phyloP scores from a whole-genome alignment of 2,329 filamentous ascomycete genomes.

The Annulohypoxylon truncatum region DNA sequence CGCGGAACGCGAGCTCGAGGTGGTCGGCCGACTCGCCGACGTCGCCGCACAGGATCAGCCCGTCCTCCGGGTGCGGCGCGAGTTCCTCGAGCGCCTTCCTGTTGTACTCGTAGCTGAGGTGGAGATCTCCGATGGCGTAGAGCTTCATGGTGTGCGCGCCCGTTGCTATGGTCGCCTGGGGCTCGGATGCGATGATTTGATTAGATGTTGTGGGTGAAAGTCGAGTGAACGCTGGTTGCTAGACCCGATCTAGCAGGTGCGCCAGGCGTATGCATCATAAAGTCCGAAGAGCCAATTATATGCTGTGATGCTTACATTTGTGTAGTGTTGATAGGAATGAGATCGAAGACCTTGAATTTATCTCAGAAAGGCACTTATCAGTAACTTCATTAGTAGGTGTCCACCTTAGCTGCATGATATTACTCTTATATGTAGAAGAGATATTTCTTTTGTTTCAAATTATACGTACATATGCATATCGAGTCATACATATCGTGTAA shows the following conservation, averaged over 20 bases:
- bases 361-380: neutral
- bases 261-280: conserved; percentile 11
- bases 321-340: neutral
- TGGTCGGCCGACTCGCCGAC: conserved; percentile 53
- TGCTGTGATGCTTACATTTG: conserved; percentile 17
- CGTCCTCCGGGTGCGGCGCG: conserved; percentile 51
- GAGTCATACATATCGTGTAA: neutral
- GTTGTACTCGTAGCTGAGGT: conserved; percentile 52
- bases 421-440: neutral
- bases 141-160: conserved; percentile 47
- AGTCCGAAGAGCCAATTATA: conserved; percentile 25
- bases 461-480: neutral
- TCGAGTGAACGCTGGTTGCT: neutral
- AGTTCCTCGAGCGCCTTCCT: conserved; percentile 48
- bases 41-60: conserved; percentile 54
- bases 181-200: conserved; percentile 5
- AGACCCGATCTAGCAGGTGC: conserved; percentile 12
- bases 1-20: conserved; percentile 50
- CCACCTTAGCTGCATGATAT: neutral
- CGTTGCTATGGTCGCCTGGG: conserved; percentile 5
- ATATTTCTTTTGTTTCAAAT: neutral
- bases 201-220: neutral
- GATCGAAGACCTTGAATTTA: neutral
- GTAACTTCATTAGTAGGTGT: neutral
- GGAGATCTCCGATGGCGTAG: conserved; percentile 54